A percentile compares a stretch with the other conserved stretches of the same genome.
Evolutionary conservation across 1,284 basidiomycete species (phyloP).

Genomic region (Bothia castanella): DNA sequence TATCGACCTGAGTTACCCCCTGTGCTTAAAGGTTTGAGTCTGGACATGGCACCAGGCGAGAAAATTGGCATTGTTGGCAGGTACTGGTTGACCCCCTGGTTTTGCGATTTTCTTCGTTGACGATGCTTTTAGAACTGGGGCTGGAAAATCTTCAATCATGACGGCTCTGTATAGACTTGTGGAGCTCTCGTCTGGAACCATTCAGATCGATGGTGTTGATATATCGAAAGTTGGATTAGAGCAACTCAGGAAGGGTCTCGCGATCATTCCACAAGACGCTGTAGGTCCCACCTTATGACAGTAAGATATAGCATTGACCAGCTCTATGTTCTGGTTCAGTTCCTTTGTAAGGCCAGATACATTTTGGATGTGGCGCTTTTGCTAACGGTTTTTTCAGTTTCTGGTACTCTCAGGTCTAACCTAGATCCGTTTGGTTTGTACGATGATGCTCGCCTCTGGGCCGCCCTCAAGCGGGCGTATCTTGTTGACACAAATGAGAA

Average conservation of each 20-base stretch:
- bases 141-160: constrained; percentile 72
- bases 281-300: constrained; percentile 40
- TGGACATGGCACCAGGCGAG: constrained; percentile 71
- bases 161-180: constrained; percentile 55
- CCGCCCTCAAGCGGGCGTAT: constrained; percentile 76
- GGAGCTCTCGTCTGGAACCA: constrained; percentile 62
- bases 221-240: constrained; percentile 63
- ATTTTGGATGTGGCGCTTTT: background rate
- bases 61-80: constrained; percentile 86
- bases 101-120: constrained; percentile 3
- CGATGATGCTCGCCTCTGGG: constrained; percentile 76
- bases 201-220: constrained; percentile 64
- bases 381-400: constrained; percentile 42
- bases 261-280: constrained; percentile 90
- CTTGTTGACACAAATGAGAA: constrained; percentile 52
- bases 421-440: constrained; percentile 76
- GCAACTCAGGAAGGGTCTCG: constrained; percentile 63
- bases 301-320: background rate
- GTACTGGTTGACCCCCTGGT: constrained; percentile 25
- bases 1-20: constrained; percentile 71
- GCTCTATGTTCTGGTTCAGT: constrained; percentile 6
- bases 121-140: constrained; percentile 54
- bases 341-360: constrained; percentile 18
- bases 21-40: constrained; percentile 64
- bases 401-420: constrained; percentile 78